Evolutionary conservation across 176 grass and related monocot species (phyloP), one percentile per base, ranked within the genome.

Genomic region (Phragmites australis): DNA sequence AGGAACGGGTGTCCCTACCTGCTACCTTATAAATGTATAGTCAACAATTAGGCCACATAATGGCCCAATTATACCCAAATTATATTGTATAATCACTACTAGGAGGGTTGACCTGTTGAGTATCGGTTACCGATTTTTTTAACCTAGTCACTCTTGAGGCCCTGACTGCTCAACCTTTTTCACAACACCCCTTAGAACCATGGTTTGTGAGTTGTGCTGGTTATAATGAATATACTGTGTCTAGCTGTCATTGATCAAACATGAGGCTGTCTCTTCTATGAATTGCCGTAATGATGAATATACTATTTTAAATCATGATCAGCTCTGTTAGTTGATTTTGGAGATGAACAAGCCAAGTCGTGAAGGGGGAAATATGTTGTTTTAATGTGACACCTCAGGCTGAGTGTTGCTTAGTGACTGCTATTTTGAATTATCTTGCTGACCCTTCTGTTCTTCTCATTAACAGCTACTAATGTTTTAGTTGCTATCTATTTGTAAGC

Each of bases 151-250:
- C 18, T 54, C 11, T 52, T 37, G 60, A 9, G 1, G 16, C 25
- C 12, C 16, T 63, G 15, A 49, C 14, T 0, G 3, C 43, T 59
- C 16, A 76, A 81, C 56, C 31, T 68, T 81, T 41, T 74, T 22
- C 5, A 57, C 59, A 74, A 9, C 55, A 13, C 22, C 5, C 56
- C 2, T 78, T 2, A 31, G 31, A 51, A 78, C 74, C 46, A 78
- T 84, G 64, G 47, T 48, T 78, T 41, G 3, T 69, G 64, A 62
- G 22, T 78, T 6, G 22, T 61, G 68, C 43, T 78, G 44, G 22
- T 71, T 70, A 72, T 44, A 30, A 72, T 71, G 46, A 70, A 46
- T 50, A 61, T 42, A 5, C 22, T 31, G 70, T 6, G 57, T 45
- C 65, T 69, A 51, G 22, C 60, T 37, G 72, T 51, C 22, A 76